phyloP scores from a whole-genome alignment of 2,329 filamentous ascomycete genomes.

The Taxawa tesnikishii region DNA sequence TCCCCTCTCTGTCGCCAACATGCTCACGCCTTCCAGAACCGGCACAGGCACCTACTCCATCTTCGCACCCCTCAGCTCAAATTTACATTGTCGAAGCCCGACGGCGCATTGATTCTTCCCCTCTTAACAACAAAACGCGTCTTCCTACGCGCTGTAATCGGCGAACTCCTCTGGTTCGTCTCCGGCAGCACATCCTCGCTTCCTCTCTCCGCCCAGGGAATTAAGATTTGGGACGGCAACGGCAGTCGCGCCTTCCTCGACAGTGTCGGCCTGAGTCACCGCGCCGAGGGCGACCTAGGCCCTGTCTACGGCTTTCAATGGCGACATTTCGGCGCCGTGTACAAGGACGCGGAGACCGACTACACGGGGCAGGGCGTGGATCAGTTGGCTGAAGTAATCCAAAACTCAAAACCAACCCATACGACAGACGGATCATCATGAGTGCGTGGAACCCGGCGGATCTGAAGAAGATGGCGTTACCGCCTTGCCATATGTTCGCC shows the following conservation, averaged over 20 bases:
- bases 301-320: slow-evolving; percentile 98
- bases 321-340: slow-evolving; percentile 93
- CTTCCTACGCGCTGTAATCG: slow-evolving; percentile 78
- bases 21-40: slow-evolving; percentile 44
- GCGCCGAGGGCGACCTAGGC: slow-evolving; percentile 78
- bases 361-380: slow-evolving; percentile 86
- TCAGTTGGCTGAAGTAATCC: slow-evolving; percentile 80
- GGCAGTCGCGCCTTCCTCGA: slow-evolving; percentile 85
- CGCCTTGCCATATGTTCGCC: slow-evolving; percentile 95
- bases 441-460: slow-evolving; percentile 90
- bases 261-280: slow-evolving; percentile 65
- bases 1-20: background rate
- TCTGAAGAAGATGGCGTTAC: slow-evolving; percentile 75
- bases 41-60: slow-evolving; percentile 86
- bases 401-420: slow-evolving; percentile 76
- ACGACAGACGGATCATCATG: slow-evolving; percentile 81
- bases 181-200: slow-evolving; percentile 69
- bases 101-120: slow-evolving; percentile 56
- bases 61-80: slow-evolving; percentile 79
- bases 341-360: slow-evolving; percentile 64
- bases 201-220: slow-evolving; percentile 62
- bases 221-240: slow-evolving; percentile 99
- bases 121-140: slow-evolving; percentile 97
- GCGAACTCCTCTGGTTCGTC: slow-evolving; percentile 94
- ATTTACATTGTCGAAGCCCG: slow-evolving; percentile 61